A percentile compares a stretch with the other conserved stretches of the same genome.
Evolutionary conservation across 2,329 filamentous ascomycete genomes (phyloP).

Genomic region (Botryotinia narcissicola): DNA sequence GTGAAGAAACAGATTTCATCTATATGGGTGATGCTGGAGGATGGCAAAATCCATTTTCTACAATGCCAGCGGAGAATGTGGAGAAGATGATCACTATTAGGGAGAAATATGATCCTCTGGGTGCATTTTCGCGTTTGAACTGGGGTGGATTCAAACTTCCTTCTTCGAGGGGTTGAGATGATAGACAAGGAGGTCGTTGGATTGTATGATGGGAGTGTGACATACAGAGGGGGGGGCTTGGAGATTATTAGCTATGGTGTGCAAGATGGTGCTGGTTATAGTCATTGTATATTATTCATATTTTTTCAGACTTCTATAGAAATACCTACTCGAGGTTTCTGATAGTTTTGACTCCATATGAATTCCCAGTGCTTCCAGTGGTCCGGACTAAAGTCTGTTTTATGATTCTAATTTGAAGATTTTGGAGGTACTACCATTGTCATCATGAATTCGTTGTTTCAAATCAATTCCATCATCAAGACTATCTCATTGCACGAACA

Average conservation of each 20-base stretch:
- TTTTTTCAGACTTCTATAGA: too few relatives aligned
- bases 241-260: neutral
- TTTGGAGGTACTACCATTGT: too few relatives aligned
- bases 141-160: slow-evolving; percentile 35
- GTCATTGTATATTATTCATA: neutral
- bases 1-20: slow-evolving; percentile 15
- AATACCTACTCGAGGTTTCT: neutral
- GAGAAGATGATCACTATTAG: slow-evolving; percentile 31
- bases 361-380: too few relatives aligned
- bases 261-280: neutral
- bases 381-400: too few relatives aligned
- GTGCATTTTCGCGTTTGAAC: slow-evolving; percentile 33
- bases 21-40: slow-evolving; percentile 30
- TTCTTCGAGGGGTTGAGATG: neutral
- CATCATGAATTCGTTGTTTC: too few relatives aligned
- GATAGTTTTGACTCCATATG: neutral
- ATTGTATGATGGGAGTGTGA: neutral
- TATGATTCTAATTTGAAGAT: too few relatives aligned
- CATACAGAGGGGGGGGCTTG: neutral
- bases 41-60: slow-evolving; percentile 31
- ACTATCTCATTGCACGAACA: too few relatives aligned
- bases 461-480: too few relatives aligned
- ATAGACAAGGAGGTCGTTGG: neutral
- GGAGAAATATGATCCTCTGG: slow-evolving; percentile 32
- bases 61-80: slow-evolving; percentile 40